Base-by-base conservation (phyloP, 176 grass and related monocot genomes). In the Microstegium vimineum region DNA sequence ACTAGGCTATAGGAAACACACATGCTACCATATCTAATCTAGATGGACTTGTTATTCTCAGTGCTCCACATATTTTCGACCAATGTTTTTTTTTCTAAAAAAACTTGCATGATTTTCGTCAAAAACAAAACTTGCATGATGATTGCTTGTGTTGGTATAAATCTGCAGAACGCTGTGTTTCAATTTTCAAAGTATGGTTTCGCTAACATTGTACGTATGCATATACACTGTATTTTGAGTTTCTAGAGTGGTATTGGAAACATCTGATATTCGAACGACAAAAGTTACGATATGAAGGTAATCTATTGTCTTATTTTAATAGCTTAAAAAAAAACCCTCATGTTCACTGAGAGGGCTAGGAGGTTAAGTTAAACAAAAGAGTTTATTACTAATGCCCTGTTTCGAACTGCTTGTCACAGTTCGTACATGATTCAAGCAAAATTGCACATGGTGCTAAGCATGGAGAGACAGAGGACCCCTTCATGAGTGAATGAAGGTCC, bases 21-120 rank as follows among this genome's bases (percentile, higher is more conserved):
- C 46, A 56, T 54, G 17, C 35, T 69, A 40, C 23, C 10, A 69
- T 69, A 69, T 69, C 43, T 80, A 27, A 35, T 80, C 38, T 76
- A 26, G 6, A 64, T 75, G 35, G 15, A 78, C 45, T 8, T 66
- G 42, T 31, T 22, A 26, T 56, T 73, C 62, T 76, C 32, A 61
- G 42, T 14, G 37, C 28, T 82, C 72, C 63, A 69, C 80, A 71
- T 82, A 12, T 87, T 76, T 51, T 34, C 20, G 11, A 14, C 38
- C 51, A 51, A 62, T 51, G 8, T 1, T 0, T 62, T 69, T 74
- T 37, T 5, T 69, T 61, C 2, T 10, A 69, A 64, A 20, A 71
- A 71, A 71, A 52, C 12, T 35, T 2, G 31, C 25, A 72, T 62
- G 33, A 65, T 71, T n/a, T n/a, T n/a, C n/a, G n/a, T n/a, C n/a